These are phyloP conservation scores for Plasmodium billcollinsi DNA, from an alignment of 169 alveolate species.

Conservation along the genomic window DNA sequence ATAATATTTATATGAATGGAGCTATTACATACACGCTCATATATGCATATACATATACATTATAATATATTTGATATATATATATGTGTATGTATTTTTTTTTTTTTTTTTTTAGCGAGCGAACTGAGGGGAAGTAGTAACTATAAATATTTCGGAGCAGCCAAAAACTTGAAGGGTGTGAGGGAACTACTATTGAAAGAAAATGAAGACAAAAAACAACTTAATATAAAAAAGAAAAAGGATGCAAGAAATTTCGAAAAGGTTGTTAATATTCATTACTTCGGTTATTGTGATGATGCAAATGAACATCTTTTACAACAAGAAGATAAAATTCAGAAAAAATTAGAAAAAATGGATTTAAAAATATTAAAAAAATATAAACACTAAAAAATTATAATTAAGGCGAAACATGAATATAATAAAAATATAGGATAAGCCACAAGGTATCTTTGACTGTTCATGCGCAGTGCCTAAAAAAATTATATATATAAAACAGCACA, in stretches of 20 bases:
- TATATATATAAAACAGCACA: background rate
- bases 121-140: constrained; percentile 91
- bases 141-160: constrained; percentile 96
- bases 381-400: constrained; percentile 83
- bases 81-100: background rate
- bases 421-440: constrained; percentile 89
- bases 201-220: constrained; percentile 72
- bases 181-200: constrained; percentile 92
- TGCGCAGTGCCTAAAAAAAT: constrained; percentile 79
- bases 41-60: background rate
- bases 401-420: constrained; percentile 86
- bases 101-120: constrained; percentile 55
- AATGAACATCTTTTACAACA: constrained; percentile 35
- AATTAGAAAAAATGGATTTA: constrained; percentile 50
- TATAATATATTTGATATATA: background rate
- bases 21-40: too few relatives aligned
- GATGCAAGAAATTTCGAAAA: constrained; percentile 42
- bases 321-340: constrained; percentile 52
- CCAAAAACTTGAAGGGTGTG: constrained; percentile 95
- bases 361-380: constrained; percentile 46
- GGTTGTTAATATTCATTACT: constrained; percentile 57
- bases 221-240: constrained; percentile 37
- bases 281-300: constrained; percentile 74
- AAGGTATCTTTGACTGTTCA: constrained; percentile 86
- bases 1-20: too few relatives aligned